Conservation (phyloP, 202 grass and related monocot species). For the Cymbopogon flexuosus region DNA sequence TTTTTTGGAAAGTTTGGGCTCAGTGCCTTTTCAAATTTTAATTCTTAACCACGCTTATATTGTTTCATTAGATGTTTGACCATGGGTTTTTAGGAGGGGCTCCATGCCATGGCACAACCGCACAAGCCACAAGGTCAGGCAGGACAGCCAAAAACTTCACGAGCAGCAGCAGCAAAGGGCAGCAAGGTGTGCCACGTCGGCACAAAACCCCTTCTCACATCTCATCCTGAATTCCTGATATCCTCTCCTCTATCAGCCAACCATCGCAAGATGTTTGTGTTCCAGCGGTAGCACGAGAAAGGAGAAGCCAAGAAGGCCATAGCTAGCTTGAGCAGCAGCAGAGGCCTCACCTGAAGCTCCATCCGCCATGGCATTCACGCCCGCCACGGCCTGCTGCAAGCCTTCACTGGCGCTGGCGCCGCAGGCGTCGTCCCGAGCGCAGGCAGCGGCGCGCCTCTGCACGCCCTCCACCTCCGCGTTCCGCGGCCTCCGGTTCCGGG, state of each 20-base stretch:
- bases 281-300: too few relatives aligned
- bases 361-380: constrained; percentile 44
- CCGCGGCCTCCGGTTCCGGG: background rate
- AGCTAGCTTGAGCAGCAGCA: background rate
- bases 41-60: too few relatives aligned
- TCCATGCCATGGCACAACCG: background rate
- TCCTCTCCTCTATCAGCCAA: constrained; percentile 28
- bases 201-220: constrained; percentile 9
- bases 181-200: constrained; percentile 47
- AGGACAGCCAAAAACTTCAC: background rate
- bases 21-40: background rate
- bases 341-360: background rate
- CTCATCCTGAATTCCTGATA: constrained; percentile 35
- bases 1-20: background rate
- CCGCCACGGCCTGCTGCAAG: constrained; percentile 40
- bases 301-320: background rate
- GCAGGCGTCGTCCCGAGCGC: background rate
- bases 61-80: background rate
- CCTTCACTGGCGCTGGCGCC: background rate
- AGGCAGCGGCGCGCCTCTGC: constrained; percentile 34
- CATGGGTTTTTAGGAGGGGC: background rate
- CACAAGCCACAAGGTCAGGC: background rate
- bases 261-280: constrained; percentile 12
- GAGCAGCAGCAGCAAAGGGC: constrained; percentile 32
- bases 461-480: constrained; percentile 29